phyloP scores from a whole-genome alignment of 2,329 filamentous ascomycete genomes.

The Pezizomycotina sp. region DNA sequence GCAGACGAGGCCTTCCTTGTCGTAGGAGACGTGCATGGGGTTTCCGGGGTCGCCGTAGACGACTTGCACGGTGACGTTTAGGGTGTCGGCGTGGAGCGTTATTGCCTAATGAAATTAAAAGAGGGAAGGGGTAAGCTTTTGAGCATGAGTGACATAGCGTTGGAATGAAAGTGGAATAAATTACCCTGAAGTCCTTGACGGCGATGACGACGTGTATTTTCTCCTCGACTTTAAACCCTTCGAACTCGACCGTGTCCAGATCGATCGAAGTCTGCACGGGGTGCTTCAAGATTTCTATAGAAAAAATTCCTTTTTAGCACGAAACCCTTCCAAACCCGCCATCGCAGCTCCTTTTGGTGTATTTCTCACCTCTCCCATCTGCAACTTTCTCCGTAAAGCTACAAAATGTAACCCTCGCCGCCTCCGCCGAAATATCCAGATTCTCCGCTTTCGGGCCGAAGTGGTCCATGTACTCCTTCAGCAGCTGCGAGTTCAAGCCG shows the following conservation, averaged over 20 bases:
- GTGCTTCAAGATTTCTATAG: constrained; percentile 37
- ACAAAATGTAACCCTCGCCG: constrained; percentile 36
- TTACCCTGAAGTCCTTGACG: constrained; percentile 38
- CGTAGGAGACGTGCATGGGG: constrained; percentile 38
- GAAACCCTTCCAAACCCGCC: too few relatives aligned
- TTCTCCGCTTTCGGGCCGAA: constrained; percentile 40
- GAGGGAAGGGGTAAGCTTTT: too few relatives aligned
- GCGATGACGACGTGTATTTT: constrained; percentile 37
- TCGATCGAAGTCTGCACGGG: constrained; percentile 38
- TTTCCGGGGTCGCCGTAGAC: constrained; percentile 36
- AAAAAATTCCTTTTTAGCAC: background rate
- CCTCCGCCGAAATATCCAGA: constrained; percentile 37
- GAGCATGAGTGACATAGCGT: background rate
- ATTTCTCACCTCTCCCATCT: constrained; percentile 32
- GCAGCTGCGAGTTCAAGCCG: constrained; percentile 33
- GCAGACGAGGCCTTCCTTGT: constrained; percentile 34
- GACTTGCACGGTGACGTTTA: constrained; percentile 34
- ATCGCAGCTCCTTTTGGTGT: background rate
- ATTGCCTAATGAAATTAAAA: constrained; percentile 31
- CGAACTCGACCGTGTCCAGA: constrained; percentile 37
- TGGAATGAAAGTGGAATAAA: background rate
- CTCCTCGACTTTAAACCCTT: constrained; percentile 35
- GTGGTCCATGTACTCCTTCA: constrained; percentile 38
- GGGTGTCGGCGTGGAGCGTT: constrained; percentile 36
- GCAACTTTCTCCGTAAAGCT: constrained; percentile 40